Base-by-base conservation (phyloP, 1,284 basidiomycete species). In the Cryptococcus wingfieldii region DNA sequence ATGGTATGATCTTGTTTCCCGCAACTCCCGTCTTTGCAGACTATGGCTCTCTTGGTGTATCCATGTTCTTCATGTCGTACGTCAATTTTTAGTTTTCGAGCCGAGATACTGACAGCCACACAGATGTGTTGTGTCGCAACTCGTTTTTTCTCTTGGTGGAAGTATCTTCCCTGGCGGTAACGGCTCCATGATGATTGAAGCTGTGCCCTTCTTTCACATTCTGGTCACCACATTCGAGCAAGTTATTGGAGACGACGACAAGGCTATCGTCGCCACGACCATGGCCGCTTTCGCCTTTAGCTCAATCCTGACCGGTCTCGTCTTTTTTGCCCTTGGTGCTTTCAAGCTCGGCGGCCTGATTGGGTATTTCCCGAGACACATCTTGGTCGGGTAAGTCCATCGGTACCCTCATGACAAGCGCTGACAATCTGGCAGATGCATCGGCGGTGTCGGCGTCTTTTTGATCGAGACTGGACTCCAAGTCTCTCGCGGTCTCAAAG, bases 121-220 rank as follows among this genome's bases (percentile, higher is more conserved):
- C 54, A 83, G 82, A 1, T 84, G 85, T 51, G 80, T 95, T 55
- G 76, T 96, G 38, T 81, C 90, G 0, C 95, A 98, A 72, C 78
- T 97, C 18, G 83, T 88, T 1, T 98, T 90, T 74, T 88, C 89
- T 0, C 78, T 85, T 13, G 92, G 93, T 1, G 93, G 90, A 1
- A 92, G 89, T 62, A 88, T 88, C 41, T 98, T 98, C 75, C 78
- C 78, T 5, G 75, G 88, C 47, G 90, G 87, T 0, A 98, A 96
- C 77, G 93, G 93, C 9, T 94, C 89, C 53, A 97, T 98, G 93
- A 96, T 97, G 92, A 98, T 98, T 61, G 94, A 98, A 75, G 90
- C 93, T 12, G 90, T 96, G 62, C 94, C 95, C 0, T 98, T 98
- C 79, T 96, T 94, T 72, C 94, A 97, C 72, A 89, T 97, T 56